Evolutionary conservation across 805 yeast genomes (phyloP), one percentile per base, ranked within the genome.

Genomic region (Starmera quercuum): DNA sequence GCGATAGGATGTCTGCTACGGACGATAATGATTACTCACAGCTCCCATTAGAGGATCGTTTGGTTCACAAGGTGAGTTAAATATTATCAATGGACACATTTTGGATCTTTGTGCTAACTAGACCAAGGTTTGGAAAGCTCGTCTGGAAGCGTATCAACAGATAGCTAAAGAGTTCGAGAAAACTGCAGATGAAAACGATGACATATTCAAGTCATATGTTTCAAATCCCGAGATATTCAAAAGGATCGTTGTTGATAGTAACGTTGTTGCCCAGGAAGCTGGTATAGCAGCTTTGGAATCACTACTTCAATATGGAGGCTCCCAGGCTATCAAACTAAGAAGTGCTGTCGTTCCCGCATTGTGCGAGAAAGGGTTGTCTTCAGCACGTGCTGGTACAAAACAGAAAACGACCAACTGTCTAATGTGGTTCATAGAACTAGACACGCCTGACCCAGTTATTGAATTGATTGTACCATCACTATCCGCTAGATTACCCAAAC

Each of bases 191-290:
- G 78, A 71, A 37, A 53, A 64, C n/a, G 85, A 75, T 42, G 66
- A 59, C 3, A 66, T 77, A 31, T 78, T 82, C 47, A 56, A 56
- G 16, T 62, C 62, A 4, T 75, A 71, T 49, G 51, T 74, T 39
- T 49, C 57, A 13, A 69, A 65, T 35, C 80, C 86, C 0, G 78
- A 73, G 8, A 33, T 69, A 3, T 63, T 78, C 47, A 76, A 72
- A 44, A 64, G 66, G 43, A 68, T 79, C 26, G 78, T 83, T 7
- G 65, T 73, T 3, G 98, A 92, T 53, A 55, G 80, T 21, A 92
- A 92, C 52, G 96, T 87, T 14, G 92, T 82, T 13, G 95, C 97
- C 0, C 95, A 87, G 43, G 97, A 92, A 49, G 63, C 80, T 2
- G 97, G 85, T 5, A 61, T 86, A 15, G 53, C 60, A 4, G 68